These are phyloP conservation scores for Chytriomyces sp. DNA, from an alignment of 192 early-diverging fungal genomes.

Conservation along the genomic window DNA sequence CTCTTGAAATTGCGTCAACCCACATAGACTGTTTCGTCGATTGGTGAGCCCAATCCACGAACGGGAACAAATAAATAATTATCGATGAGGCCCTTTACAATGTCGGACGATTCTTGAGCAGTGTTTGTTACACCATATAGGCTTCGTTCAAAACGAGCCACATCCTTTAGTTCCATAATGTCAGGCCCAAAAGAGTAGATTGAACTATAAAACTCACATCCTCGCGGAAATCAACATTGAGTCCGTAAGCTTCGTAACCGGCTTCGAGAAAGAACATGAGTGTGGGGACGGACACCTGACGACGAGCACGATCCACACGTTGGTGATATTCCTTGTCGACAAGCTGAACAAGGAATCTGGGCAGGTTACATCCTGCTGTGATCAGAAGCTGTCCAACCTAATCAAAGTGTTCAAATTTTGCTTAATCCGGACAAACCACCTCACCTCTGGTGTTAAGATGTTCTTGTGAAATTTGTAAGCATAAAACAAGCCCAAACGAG, in stretches of 20 bases:
- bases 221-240: slow-evolving; percentile 45
- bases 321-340: slow-evolving; percentile 49
- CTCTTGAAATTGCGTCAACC: not conserved
- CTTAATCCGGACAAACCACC: too few species aligned
- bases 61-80: slow-evolving; percentile 44
- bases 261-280: slow-evolving; percentile 44
- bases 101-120: slow-evolving; percentile 20
- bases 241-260: slow-evolving; percentile 36
- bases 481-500: slow-evolving; percentile 28
- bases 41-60: slow-evolving; percentile 36
- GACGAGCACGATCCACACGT: slow-evolving; percentile 31
- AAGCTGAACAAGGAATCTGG: slow-evolving; percentile 44
- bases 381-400: slow-evolving; percentile 38
- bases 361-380: slow-evolving; percentile 27
- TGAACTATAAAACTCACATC: slow-evolving; percentile 30
- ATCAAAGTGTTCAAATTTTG: too few species aligned
- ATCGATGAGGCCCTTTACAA: slow-evolving; percentile 29
- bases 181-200: not conserved
- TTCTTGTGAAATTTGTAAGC: slow-evolving; percentile 38
- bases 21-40: slow-evolving; percentile 50
- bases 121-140: slow-evolving; percentile 28
- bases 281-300: slow-evolving; percentile 20
- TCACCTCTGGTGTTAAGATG: slow-evolving; percentile 33
- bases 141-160: slow-evolving; percentile 43
- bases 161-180: slow-evolving; percentile 37